Evolutionary conservation across 2,329 filamentous ascomycete species (phyloP).

Genomic region (Xylariaceae sp.): DNA sequence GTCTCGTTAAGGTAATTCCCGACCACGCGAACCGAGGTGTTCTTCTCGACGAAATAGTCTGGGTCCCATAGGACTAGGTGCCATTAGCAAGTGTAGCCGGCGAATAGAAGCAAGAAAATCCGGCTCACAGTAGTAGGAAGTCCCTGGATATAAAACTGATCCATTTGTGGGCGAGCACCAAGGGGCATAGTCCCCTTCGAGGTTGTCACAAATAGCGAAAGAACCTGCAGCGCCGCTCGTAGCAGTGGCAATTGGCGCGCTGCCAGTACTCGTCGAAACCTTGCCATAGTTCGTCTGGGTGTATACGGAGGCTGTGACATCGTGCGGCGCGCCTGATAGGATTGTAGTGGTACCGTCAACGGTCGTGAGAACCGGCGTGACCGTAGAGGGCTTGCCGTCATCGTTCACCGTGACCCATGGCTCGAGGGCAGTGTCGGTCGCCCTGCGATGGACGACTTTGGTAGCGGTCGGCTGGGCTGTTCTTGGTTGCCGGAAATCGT

Average conservation of each 20-base stretch:
- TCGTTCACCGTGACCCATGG: constrained; percentile 50
- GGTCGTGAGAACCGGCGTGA: constrained; percentile 45
- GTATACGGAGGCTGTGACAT: constrained; percentile 34
- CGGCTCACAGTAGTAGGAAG: constrained; percentile 46
- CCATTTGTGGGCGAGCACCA: constrained; percentile 46
- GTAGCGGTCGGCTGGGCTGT: not conserved
- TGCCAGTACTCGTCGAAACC: constrained; percentile 34
- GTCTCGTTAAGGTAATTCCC: constrained; percentile 27
- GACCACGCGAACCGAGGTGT: constrained; percentile 31
- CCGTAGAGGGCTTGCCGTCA: constrained; percentile 42
- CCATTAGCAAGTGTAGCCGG: too few species aligned
- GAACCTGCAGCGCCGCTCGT: constrained; percentile 37
- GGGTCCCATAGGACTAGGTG: constrained; percentile 53
- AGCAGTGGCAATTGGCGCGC: constrained; percentile 40
- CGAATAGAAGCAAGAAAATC: not conserved
- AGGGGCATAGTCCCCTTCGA: constrained; percentile 41
- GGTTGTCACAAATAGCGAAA: constrained; percentile 48
- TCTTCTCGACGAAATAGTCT: constrained; percentile 41
- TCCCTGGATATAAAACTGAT: constrained; percentile 39
- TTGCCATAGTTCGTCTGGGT: constrained; percentile 27
- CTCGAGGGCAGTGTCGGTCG: constrained; percentile 31
- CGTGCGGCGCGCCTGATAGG: constrained; percentile 36
- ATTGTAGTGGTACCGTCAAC: constrained; percentile 41
- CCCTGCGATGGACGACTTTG: too few species aligned
- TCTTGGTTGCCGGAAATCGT: constrained; percentile 4